Percentiles rank a stretch among this genome's conserved stretches.
Evolutionary conservation across 345 rosid genomes (phyloP).

Genomic region (Psidium guajava): DNA sequence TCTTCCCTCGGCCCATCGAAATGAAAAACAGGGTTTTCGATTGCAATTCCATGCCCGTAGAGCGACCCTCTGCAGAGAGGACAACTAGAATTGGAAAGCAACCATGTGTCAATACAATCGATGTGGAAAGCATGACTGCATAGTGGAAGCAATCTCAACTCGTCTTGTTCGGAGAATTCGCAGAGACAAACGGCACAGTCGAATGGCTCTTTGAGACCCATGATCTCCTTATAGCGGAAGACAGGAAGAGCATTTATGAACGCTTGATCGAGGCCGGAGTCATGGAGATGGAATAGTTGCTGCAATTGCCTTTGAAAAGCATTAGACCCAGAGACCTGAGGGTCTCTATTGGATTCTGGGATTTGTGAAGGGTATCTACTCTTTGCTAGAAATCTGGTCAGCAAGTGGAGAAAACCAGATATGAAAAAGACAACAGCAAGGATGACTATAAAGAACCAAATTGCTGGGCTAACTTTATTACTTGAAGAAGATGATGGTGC

Average conservation of each 20-base stretch:
- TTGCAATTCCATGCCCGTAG: slow-evolving; percentile 31
- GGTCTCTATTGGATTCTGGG: slow-evolving; percentile 39
- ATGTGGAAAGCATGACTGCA: slow-evolving; percentile 92
- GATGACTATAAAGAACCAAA: slow-evolving; percentile 53
- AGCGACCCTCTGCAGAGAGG: slow-evolving; percentile 86
- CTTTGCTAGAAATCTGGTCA: slow-evolving; percentile 46
- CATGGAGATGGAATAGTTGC: slow-evolving; percentile 86
- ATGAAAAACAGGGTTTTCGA: slow-evolving; percentile 48
- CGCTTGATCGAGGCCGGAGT: slow-evolving; percentile 88
- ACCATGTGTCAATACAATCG: slow-evolving; percentile 88
- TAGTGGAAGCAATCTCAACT: slow-evolving; percentile 67
- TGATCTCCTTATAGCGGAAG: slow-evolving; percentile 58
- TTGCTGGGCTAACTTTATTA: slow-evolving; percentile 46
- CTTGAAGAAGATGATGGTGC: slow-evolving; percentile 2
- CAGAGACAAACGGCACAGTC: slow-evolving; percentile 88
- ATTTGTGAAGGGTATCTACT: slow-evolving; percentile 41
- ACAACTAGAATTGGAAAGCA: slow-evolving; percentile 81
- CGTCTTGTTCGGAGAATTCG: slow-evolving; percentile 60
- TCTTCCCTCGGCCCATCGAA: slow-evolving; percentile 42
- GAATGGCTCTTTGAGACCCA: slow-evolving; percentile 70
- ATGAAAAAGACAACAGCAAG: slow-evolving; percentile 53
- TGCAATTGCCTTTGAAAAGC: slow-evolving; percentile 73
- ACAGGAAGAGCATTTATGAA: slow-evolving; percentile 79
- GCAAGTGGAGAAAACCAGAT: slow-evolving; percentile 63
- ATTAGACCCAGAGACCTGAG: slow-evolving; percentile 51